phyloP scores from a whole-genome alignment of 2,329 filamentous ascomycete genomes.

The Pyricularia sp. region DNA sequence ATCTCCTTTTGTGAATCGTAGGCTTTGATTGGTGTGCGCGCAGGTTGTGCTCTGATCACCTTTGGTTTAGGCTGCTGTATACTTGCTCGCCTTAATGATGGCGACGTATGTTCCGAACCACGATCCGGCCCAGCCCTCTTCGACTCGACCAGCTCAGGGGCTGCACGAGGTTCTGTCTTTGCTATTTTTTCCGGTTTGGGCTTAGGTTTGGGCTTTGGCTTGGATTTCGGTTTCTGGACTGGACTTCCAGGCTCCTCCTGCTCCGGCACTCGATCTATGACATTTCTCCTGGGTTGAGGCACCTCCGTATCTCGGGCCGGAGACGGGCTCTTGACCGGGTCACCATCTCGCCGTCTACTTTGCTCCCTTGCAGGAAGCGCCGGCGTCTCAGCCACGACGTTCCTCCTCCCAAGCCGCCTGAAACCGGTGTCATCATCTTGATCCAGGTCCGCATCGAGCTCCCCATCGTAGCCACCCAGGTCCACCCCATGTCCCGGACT shows the following conservation, averaged over 20 bases:
- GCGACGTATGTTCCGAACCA: not conserved
- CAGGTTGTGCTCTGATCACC: not conserved
- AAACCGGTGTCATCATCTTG: not conserved
- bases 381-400: not conserved
- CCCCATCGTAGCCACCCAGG: not conserved
- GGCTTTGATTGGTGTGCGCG: not conserved
- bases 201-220: conserved; percentile 14
- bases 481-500: not conserved
- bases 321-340: conserved; percentile 21
- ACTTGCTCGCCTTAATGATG: not conserved
- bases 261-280: not conserved
- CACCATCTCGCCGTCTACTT: conserved; percentile 11
- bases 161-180: not conserved
- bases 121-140: not conserved
- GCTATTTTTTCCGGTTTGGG: not conserved
- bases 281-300: not conserved
- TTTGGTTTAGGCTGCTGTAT: not conserved
- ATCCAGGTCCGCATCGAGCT: not conserved
- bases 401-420: not conserved
- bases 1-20: not conserved
- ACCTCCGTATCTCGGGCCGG: conserved; percentile 3
- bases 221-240: conserved; percentile 12
- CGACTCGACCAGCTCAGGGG: not conserved
- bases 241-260: not conserved
- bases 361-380: conserved; percentile 26